Conservation (phyloP, 371 early-diverging fungal species). For the Mortierella sp. region DNA sequence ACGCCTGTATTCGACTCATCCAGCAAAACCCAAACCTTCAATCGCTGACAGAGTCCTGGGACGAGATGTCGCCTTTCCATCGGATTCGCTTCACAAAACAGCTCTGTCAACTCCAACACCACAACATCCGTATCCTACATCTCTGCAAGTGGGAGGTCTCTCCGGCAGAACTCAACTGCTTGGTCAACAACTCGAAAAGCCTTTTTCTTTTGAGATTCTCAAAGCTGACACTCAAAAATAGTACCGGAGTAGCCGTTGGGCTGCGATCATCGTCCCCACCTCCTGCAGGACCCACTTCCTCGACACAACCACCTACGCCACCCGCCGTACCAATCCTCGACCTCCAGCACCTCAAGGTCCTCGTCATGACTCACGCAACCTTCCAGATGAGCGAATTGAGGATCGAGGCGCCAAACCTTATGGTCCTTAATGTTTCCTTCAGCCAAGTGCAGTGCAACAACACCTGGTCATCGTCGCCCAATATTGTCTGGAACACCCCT, state of each 20-base stretch:
- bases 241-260: constrained; percentile 3
- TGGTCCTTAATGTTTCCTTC: constrained; percentile 20
- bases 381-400: constrained; percentile 15
- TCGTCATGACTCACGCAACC: constrained; percentile 20
- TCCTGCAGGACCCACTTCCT: background rate
- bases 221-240: constrained; percentile 19
- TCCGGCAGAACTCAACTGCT: constrained; percentile 20
- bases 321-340: background rate
- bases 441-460: constrained; percentile 19
- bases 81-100: constrained; percentile 31
- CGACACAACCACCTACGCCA: background rate
- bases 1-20: constrained; percentile 36
- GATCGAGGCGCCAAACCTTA: constrained; percentile 29
- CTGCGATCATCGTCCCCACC: background rate
- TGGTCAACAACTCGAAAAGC: constrained; percentile 24
- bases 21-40: constrained; percentile 23
- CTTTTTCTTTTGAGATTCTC: constrained; percentile 28
- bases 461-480: constrained; percentile 5
- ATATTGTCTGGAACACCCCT: constrained; percentile 33
- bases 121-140: constrained; percentile 17
- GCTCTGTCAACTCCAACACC: constrained; percentile 13
- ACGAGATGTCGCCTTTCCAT: constrained; percentile 38
- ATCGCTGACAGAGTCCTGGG: constrained; percentile 36
- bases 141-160: constrained; percentile 37
- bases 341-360: constrained; percentile 26